These are phyloP conservation scores for Paracoccidioides brasiliensis DNA, from an alignment of 2,329 filamentous ascomycete genomes.

Conservation along the genomic window DNA sequence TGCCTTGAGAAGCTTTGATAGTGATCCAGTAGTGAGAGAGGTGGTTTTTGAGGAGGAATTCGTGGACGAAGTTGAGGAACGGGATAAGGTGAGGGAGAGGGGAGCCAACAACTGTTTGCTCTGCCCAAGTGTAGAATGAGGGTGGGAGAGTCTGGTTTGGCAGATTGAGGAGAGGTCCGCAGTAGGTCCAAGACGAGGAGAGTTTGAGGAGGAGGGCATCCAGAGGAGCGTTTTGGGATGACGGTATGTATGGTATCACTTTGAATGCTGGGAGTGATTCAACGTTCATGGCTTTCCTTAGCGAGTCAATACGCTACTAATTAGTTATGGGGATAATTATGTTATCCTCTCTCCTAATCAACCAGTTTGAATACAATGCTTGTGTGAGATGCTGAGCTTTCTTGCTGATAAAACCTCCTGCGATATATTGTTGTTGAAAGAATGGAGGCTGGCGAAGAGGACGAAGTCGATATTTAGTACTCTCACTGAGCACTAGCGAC, in stretches of 20 bases:
- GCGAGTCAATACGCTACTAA: not conserved
- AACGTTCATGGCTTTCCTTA: constrained; percentile 10
- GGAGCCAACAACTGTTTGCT: constrained; percentile 23
- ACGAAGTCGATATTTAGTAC: not conserved
- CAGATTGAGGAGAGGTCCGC: constrained; percentile 27
- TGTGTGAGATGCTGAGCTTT: not conserved
- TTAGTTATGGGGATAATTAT: too few species aligned
- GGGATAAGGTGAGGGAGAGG: constrained; percentile 26
- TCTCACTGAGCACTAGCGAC: not conserved
- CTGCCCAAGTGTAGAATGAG: constrained; percentile 29
- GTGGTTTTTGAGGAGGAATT: constrained; percentile 27
- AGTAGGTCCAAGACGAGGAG: constrained; percentile 34
- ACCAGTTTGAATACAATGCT: not conserved
- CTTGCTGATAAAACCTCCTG: not conserved
- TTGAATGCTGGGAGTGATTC: constrained; percentile 12
- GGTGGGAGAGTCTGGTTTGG: constrained; percentile 19
- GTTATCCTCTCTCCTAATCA: not conserved
- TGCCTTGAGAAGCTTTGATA: constrained; percentile 34
- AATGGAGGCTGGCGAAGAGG: not conserved
- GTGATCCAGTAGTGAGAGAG: constrained; percentile 37
- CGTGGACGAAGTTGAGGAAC: constrained; percentile 15
- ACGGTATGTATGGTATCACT: constrained; percentile 10
- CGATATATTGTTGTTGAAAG: not conserved
- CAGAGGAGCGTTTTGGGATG: not conserved
- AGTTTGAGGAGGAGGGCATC: constrained; percentile 7